Base-by-base conservation (phyloP, 2,329 filamentous ascomycete species). In the Diaporthe caulivora region DNA sequence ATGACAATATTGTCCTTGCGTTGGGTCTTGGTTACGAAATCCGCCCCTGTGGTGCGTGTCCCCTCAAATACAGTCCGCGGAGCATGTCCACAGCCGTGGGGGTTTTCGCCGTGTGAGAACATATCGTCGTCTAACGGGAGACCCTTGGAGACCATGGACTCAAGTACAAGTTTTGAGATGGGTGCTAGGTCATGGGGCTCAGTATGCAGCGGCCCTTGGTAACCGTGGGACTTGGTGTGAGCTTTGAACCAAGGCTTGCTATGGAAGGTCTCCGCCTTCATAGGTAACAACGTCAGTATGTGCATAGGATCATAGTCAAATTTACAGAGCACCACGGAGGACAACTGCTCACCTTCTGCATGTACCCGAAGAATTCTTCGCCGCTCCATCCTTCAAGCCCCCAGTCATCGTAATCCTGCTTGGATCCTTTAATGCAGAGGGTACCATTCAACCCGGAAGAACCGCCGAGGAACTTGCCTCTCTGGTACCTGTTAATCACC, bases 361-460 rank as follows among this genome's bases (percentile, higher is more conserved):
- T 53, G 13, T 53, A 67, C 1, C 9, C 21, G 24, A 67, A 67
- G 62, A 67, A 67, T 10, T 67, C 62, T 4, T 67, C 62, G 47
- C 62, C 62, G 26, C 62, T 40, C 62, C 62, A 53, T 24, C 62
- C 62, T 18, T 53, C 47, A 7, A 67, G 62, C 1, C 47, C 62
- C 62, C 62, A 65, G n/a, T 65, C 62, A 11, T 65, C 47, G 1
- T 65, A 65, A 31, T 65, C 62, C 31, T 65, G 62, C 21, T 65
- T 65, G 21, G 62, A 65, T 44, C 62, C 62, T 26, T 51, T 65
- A n/a, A 65, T 65, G 62, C 62, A 65, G n/a, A 65, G 62, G 26
- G 62, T 65, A 3, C 62, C 62, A 2, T 65, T 65, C 3, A 65
- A 24, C 11, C 62, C 62, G 11, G 62, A 65, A 3, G 62, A 65